Conservation (phyloP, 2,329 filamentous ascomycete genomes). For the Hypoxylon sp. region DNA sequence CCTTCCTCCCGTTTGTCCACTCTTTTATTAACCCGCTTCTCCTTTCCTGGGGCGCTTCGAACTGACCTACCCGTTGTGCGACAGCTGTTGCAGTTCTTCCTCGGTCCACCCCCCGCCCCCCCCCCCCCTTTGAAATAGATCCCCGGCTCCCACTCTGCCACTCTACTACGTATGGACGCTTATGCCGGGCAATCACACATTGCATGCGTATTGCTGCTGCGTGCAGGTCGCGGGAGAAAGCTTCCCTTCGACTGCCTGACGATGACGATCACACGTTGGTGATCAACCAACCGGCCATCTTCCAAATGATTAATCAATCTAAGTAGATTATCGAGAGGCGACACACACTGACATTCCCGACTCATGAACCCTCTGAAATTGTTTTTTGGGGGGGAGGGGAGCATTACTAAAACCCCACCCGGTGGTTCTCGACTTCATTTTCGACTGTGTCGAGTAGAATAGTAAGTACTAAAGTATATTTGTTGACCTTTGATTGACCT, state of each 20-base stretch:
- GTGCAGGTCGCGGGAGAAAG: constrained; percentile 46
- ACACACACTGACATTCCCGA: constrained; percentile 40
- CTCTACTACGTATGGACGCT: constrained; percentile 29
- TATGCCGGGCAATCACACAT: constrained; percentile 47
- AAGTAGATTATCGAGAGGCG: constrained; percentile 49
- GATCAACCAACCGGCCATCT: constrained; percentile 47
- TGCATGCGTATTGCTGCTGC: constrained; percentile 43
- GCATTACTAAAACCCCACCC: constrained; percentile 27
- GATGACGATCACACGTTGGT: constrained; percentile 45
- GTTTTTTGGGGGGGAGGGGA: not conserved
- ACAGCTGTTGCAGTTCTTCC: constrained; percentile 35
- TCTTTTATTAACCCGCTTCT: constrained; percentile 48
- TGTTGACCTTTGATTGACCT: constrained; percentile 5
- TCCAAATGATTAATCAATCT: constrained; percentile 47
- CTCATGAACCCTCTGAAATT: constrained; percentile 35
- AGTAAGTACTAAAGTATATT: constrained; percentile 15
- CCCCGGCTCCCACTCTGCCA: constrained; percentile 23
- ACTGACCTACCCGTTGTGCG: constrained; percentile 38
- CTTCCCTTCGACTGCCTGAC: constrained; percentile 42
- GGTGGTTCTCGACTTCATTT: constrained; percentile 5
- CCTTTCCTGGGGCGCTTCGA: constrained; percentile 43
- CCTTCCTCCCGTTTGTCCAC: constrained; percentile 38
- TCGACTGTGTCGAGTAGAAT: constrained; percentile 17
- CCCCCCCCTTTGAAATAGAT: constrained; percentile 28
- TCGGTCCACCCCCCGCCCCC: constrained; percentile 36